Conservation (phyloP, 2,329 filamentous ascomycete species). For the Pseudogymnoascus sp. region DNA sequence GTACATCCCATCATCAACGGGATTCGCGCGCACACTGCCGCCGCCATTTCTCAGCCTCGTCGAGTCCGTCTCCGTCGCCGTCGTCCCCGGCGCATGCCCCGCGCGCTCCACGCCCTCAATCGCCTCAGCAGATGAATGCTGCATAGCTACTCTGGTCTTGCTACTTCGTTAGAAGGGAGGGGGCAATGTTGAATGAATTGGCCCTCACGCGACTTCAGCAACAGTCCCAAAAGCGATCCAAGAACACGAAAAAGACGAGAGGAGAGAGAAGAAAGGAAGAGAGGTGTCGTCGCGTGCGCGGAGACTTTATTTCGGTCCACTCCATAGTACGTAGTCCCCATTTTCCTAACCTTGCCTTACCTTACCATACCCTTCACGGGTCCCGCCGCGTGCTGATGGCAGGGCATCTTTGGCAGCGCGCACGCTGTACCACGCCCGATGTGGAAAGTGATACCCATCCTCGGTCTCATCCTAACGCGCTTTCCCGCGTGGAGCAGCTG, state of each 20-base stretch:
- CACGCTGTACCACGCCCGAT: neutral
- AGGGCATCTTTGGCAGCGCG: neutral
- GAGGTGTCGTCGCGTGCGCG: neutral
- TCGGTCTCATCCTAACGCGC: neutral
- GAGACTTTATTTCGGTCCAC: neutral
- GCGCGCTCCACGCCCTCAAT: neutral
- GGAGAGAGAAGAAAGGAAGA: neutral
- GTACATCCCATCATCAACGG: neutral
- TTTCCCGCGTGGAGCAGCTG: conserved; percentile 1
- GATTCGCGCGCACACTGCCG: neutral
- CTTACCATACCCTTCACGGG: neutral
- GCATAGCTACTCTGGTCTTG: neutral
- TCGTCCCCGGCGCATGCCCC: neutral
- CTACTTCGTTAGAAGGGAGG: neutral
- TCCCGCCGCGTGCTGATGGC: neutral
- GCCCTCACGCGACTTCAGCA: neutral
- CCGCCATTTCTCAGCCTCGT: neutral
- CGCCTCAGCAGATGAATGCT: neutral
- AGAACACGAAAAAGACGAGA: neutral
- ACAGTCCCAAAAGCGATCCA: neutral
- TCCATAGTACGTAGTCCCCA: neutral
- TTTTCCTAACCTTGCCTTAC: neutral
- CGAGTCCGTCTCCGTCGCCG: neutral
- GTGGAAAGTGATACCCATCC: neutral
- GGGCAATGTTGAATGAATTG: neutral